phyloP scores from a whole-genome alignment of 352 stramenopile genomes.

The Globisporangium ultimum region DNA sequence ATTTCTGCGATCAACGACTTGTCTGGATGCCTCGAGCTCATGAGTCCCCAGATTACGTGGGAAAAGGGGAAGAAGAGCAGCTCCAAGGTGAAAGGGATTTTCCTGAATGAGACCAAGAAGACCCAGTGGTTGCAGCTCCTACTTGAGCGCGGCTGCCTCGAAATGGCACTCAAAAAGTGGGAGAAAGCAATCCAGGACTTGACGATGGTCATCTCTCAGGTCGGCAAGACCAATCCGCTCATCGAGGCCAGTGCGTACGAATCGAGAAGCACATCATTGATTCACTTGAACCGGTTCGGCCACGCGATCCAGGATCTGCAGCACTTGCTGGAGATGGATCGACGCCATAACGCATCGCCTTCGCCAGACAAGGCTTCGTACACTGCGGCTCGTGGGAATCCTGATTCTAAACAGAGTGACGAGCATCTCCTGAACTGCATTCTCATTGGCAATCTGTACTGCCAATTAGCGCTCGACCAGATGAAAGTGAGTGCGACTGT shows the following conservation, averaged over 20 bases:
- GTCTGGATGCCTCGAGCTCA: conserved; percentile 33
- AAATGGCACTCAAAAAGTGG: conserved; percentile 38
- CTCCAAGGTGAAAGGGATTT: conserved; percentile 26
- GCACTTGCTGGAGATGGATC: conserved; percentile 17
- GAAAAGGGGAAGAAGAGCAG: conserved; percentile 27
- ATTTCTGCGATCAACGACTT: conserved; percentile 38
- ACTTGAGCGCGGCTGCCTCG: conserved; percentile 31
- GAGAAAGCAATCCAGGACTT: conserved; percentile 40
- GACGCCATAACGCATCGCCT: too few relatives aligned
- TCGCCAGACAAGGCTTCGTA: too few relatives aligned
- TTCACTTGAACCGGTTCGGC: conserved; percentile 31
- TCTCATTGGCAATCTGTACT: conserved; percentile 58
- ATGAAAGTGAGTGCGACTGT: conserved; percentile 24
- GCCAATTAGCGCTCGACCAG: conserved; percentile 47
- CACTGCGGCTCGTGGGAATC: too few relatives aligned
- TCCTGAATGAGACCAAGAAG: conserved; percentile 31
- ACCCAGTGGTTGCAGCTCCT: conserved; percentile 49
- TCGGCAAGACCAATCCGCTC: conserved; percentile 23
- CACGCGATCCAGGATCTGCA: conserved; percentile 54
- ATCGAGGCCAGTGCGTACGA: conserved; percentile 29
- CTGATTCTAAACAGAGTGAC: conserved; percentile 11
- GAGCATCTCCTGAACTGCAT: conserved; percentile 35
- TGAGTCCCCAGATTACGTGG: conserved; percentile 35
- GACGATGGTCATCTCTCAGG: conserved; percentile 36
- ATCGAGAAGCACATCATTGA: conserved; percentile 28